Conservation (phyloP, 306 rosid genomes). For the Rosa lucieae region DNA sequence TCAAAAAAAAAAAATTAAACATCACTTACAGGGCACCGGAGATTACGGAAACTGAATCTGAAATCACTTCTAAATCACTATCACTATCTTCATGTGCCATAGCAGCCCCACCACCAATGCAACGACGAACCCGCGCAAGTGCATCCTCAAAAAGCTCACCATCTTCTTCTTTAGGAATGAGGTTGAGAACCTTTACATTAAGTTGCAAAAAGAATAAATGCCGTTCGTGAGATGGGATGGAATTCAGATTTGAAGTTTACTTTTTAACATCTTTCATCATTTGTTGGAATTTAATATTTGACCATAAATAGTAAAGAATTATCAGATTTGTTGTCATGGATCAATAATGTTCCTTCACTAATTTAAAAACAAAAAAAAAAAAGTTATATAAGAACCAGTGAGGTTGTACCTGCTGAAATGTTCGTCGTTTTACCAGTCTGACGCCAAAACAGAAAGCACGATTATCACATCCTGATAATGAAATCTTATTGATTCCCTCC, state of each 20-base stretch:
- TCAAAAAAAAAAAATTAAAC: neutral
- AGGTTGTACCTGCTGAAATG: slow-evolving; percentile 72
- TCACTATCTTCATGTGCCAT: slow-evolving; percentile 75
- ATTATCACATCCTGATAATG: slow-evolving; percentile 80
- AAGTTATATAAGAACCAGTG: neutral
- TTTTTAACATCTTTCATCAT: neutral
- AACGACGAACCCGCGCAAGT: slow-evolving; percentile 77
- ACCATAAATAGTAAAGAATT: neutral
- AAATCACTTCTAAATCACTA: slow-evolving; percentile 96
- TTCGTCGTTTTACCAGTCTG: slow-evolving; percentile 79
- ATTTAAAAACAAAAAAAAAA: neutral
- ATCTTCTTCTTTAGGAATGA: slow-evolving; percentile 77
- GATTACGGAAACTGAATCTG: slow-evolving; percentile 78
- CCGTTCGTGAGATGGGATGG: neutral
- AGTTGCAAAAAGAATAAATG: neutral
- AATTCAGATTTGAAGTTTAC: slow-evolving; percentile 1
- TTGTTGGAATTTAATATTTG: slow-evolving; percentile 2
- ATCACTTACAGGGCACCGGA: slow-evolving; percentile 91
- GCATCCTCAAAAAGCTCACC: slow-evolving; percentile 92
- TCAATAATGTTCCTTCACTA: neutral
- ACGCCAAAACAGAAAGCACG: slow-evolving; percentile 92
- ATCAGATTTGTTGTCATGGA: neutral
- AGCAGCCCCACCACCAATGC: slow-evolving; percentile 82
- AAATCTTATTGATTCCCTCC: slow-evolving; percentile 83
- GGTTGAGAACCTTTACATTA: slow-evolving; percentile 54